These are phyloP conservation scores for Epichloe typhina DNA, from an alignment of 2,329 filamentous ascomycete genomes.

Conservation along the genomic window DNA sequence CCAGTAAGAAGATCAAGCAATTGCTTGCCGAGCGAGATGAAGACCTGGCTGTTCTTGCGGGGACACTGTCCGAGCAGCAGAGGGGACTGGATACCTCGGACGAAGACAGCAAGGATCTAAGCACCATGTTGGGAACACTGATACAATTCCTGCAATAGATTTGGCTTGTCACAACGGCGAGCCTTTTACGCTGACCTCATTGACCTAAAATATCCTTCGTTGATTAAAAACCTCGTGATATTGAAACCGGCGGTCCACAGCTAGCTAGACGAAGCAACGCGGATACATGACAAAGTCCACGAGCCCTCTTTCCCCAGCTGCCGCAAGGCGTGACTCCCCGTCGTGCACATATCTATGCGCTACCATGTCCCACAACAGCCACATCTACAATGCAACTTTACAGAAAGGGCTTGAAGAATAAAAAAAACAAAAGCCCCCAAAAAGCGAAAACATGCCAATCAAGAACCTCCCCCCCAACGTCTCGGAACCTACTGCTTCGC, in stretches of 20 bases:
- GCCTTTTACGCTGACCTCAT: not conserved
- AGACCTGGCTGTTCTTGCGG: slow-evolving; percentile 46
- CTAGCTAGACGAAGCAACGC: not conserved
- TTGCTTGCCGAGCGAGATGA: slow-evolving; percentile 58
- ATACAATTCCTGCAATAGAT: slow-evolving; percentile 32
- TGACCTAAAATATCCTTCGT: no score
- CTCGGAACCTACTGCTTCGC: slow-evolving; percentile 12
- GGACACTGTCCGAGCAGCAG: slow-evolving; percentile 51
- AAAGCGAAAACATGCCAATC: not conserved
- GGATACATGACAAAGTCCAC: no score
- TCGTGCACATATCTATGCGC: not conserved
- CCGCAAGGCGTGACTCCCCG: not conserved
- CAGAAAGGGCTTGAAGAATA: not conserved
- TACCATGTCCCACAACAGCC: not conserved
- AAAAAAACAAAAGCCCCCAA: not conserved
- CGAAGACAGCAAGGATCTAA: slow-evolving; percentile 43
- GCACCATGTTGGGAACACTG: slow-evolving; percentile 41
- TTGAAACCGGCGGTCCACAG: not conserved
- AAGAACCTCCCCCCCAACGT: not conserved
- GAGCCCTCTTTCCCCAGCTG: no score
- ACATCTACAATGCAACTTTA: not conserved
- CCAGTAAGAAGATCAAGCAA: slow-evolving; percentile 48
- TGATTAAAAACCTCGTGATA: no score
- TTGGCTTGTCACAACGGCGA: not conserved
- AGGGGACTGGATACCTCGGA: slow-evolving; percentile 41